Base-by-base conservation (phyloP, 2,329 filamentous ascomycete species). In the Cladosporium velox region DNA sequence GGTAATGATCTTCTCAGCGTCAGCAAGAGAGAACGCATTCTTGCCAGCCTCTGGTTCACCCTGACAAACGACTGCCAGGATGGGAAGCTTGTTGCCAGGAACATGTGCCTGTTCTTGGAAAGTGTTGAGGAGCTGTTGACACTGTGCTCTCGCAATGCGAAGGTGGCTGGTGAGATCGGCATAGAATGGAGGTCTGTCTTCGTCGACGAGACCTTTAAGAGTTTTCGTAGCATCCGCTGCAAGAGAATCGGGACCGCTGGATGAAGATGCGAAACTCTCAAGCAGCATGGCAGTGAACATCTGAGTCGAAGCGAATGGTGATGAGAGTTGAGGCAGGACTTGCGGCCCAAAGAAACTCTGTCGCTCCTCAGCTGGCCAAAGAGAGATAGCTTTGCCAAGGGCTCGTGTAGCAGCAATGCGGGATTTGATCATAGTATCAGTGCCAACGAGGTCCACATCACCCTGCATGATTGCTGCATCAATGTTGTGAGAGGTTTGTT, bases 401-500 rank as follows among this genome's bases (percentile, higher is more conserved):
- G 95, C 95, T 74, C 87, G 88, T 24, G 94, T 91, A 14, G 93
- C 92, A 67, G 88, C 91, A n/a, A 96, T 90, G 71, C 94, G 91
- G 8, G 93, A 97, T 68, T 94, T 88, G 59, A 98, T 88, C 77
- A 99, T 87, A 7, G 89, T 89, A 67, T 99, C 95, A 73, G 91
- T 87, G 35, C 95, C 93, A 30, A 99, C 93, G 51, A 99, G 84
- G 75, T 99, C 96, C 57, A 98, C 90, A 73, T 99, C 96, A 61
- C 96, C 95, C 76, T 94, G 91, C 83, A 99, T 93, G 90, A 99
- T 97, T 71, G 96, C 93, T 11, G 93, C 95, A 77, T 99, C 95
- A 21, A 99, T 92, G 77, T 99, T 97, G 78, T 99, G 95, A 1
- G 90, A 87, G n/a, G 90, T 86, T 4, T 85, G 80, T 1, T 86